Base-by-base conservation (phyloP, 2,329 filamentous ascomycete species). In the Leptographium galeiforme region DNA sequence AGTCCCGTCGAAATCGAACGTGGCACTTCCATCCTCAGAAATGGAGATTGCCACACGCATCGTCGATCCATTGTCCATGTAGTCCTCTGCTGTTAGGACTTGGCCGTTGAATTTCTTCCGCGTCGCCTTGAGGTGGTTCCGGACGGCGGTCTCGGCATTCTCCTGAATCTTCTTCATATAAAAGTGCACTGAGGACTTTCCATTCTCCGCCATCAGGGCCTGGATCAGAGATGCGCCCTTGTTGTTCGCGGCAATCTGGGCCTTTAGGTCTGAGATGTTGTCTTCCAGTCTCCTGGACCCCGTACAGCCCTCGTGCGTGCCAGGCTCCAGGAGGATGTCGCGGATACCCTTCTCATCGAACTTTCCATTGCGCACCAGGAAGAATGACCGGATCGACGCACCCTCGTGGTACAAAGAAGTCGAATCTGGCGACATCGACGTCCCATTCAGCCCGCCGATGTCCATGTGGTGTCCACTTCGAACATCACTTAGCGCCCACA, bases 251-350 rank as follows among this genome's bases (percentile, higher is more conserved):
- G 85, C 84, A 25, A 88, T 79, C 62, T 87, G 84, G 0, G 85
- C 85, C 65, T 90, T 89, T 36, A 95, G 73, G 63, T 94, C 89
- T 45, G 88, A 89, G 57, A 94, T 73, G 63, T 94, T 94, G 64
- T 95, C 89, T 13, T 78, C 80, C 1, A 93, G 72, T 62, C 86
- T 88, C 39, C 88, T 73, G 0, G 88, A 89, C 1, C 87, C 87
- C 50, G 79, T 83, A 67, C 87, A 93, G 1, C 84, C 87, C 0
- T 82, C 79, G 58, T 86, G 81, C 60, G 84, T 73, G 0, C 85
- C 85, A 0, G 89, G 88, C 57, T 89, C 84, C 14, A 82, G 79
- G 5, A 94, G 71, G 0, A 88, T 69, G 57, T 89, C 77, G 0
- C 76, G 81, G 52, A 93, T 85, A 5, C 85, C 76, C 57, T 85